Percentiles rank a stretch among this genome's conserved stretches.
Evolutionary conservation across 768 basidiomycete genomes (phyloP).

Genomic region (Candolleomyces aberdarensis): DNA sequence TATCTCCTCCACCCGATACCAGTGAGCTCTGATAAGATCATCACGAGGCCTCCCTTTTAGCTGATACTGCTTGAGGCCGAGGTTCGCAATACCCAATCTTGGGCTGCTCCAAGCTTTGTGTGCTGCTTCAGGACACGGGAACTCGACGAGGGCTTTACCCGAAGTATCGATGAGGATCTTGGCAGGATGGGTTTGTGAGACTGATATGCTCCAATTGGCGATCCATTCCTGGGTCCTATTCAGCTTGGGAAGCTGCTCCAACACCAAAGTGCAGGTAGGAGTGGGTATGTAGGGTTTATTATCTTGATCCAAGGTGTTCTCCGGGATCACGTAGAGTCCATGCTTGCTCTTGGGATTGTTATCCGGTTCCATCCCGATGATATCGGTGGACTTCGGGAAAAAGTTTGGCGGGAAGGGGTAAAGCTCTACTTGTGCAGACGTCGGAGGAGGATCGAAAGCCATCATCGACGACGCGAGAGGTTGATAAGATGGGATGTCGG

Average conservation of each 20-base stretch:
- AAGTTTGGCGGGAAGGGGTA: constrained; percentile 8
- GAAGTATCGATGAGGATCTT: constrained; percentile 39
- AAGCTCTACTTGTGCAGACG: constrained; percentile 11
- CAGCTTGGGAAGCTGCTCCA: constrained; percentile 53
- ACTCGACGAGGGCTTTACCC: constrained; percentile 50
- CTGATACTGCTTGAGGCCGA: constrained; percentile 30
- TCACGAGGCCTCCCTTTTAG: constrained; percentile 42
- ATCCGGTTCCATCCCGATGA: constrained; percentile 47
- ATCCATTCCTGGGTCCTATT: constrained; percentile 41
- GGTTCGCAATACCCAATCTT: constrained; percentile 31
- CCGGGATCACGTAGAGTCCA: constrained; percentile 38
- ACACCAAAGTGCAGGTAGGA: constrained; percentile 49
- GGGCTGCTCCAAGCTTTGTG: constrained; percentile 49
- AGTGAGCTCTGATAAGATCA: constrained; percentile 47
- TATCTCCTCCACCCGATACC: constrained; percentile 43
- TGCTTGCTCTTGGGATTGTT: constrained; percentile 43
- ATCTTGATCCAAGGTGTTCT: constrained; percentile 6
- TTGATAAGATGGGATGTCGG: not conserved
- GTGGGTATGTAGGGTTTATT: constrained; percentile 37
- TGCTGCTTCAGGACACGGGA: constrained; percentile 41
- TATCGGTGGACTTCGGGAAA: constrained; percentile 13
- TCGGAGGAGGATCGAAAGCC: constrained; percentile 7
- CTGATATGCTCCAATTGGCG: constrained; percentile 39
- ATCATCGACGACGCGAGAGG: not conserved
- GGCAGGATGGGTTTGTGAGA: constrained; percentile 34